These are phyloP conservation scores for Fusarium illudens DNA, from an alignment of 2,329 filamentous ascomycete genomes.

Conservation along the genomic window DNA sequence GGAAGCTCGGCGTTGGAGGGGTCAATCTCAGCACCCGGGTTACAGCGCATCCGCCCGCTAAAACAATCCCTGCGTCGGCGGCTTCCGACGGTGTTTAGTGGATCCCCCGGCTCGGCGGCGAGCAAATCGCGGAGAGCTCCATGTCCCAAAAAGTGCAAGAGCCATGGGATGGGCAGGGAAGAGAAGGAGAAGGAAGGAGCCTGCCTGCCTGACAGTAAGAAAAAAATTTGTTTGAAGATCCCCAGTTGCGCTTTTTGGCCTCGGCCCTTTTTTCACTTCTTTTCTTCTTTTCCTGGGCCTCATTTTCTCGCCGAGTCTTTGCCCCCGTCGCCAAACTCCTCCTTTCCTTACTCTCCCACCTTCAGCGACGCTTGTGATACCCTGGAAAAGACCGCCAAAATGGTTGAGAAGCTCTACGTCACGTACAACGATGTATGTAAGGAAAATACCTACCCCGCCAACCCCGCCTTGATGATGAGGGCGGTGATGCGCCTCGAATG, in stretches of 20 bases:
- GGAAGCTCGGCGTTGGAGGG: not conserved
- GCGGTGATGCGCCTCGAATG: constrained; percentile 28
- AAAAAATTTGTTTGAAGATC: constrained; percentile 41
- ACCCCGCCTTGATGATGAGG: constrained; percentile 39
- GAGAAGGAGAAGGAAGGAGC: constrained; percentile 25
- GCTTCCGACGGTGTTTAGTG: constrained; percentile 34
- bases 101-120: constrained; percentile 10
- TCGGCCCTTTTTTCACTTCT: constrained; percentile 23
- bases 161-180: constrained; percentile 11
- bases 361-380: constrained; percentile 25
- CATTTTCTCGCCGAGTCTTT: constrained; percentile 5
- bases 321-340: constrained; percentile 19
- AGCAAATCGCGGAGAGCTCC: constrained; percentile 25
- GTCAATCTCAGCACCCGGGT: not conserved
- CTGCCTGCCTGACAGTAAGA: not conserved
- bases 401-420: constrained; percentile 87
- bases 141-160: constrained; percentile 24
- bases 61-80: constrained; percentile 29
- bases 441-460: constrained; percentile 46
- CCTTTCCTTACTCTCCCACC: not conserved
- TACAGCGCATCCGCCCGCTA: constrained; percentile 14
- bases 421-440: constrained; percentile 94
- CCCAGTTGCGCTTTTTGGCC: constrained; percentile 17
- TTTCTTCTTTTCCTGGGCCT: constrained; percentile 32
- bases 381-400: constrained; percentile 54